Evolutionary conservation across 176 grass and related monocot genomes (phyloP), one percentile per base, ranked within the genome.

Genomic region (Oropetium thomaeum): DNA sequence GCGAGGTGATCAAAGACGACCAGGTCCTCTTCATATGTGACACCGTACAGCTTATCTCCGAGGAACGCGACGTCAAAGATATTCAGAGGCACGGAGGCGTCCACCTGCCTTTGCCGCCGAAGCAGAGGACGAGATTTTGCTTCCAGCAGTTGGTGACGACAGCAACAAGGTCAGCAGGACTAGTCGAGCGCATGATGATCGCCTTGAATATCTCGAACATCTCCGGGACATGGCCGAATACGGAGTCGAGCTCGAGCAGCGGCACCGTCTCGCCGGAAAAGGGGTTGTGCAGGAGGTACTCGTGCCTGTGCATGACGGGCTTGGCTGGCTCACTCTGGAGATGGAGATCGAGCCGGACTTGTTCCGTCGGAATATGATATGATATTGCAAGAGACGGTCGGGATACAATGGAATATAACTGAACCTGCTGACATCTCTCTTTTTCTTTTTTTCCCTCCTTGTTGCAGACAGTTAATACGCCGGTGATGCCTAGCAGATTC

Each of bases 171-270:
- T 37, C 66, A 10, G 19, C 29, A 0, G 41, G 39, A 7, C 5
- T 8, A 71, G 5, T 2, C 0, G 30, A 14, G 45, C 43, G 32
- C 70, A 73, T 73, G 12, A 57, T 43, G 14, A 12, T 12, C 3
- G 53, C 49, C 49, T 57, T 73, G 32, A 33, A 12, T n/a, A 73
- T 39, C 33, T 73, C 13, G n/a, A 73, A 38, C 3, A n/a, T 73
- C 49, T 72, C 48, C 0, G 48, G 5, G 1, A 55, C 69, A 8
- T 55, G 19, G 1, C 69, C 69, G 5, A 72, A 4, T 10, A 72
- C 2, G 48, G 48, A 7, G 33, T 73, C 70, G 0, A 73, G 51
- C 51, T 73, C 70, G 1, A 13, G 49, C 3, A 73, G 51, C 13
- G 52, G 33, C 49, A 39, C 51, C 3, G 33, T 39, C 11, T 55